A percentile compares a stretch with the other conserved stretches of the same genome.
Evolutionary conservation across 2,329 filamentous ascomycete genomes (phyloP).

Genomic region (Lasiodiplodia citricola): DNA sequence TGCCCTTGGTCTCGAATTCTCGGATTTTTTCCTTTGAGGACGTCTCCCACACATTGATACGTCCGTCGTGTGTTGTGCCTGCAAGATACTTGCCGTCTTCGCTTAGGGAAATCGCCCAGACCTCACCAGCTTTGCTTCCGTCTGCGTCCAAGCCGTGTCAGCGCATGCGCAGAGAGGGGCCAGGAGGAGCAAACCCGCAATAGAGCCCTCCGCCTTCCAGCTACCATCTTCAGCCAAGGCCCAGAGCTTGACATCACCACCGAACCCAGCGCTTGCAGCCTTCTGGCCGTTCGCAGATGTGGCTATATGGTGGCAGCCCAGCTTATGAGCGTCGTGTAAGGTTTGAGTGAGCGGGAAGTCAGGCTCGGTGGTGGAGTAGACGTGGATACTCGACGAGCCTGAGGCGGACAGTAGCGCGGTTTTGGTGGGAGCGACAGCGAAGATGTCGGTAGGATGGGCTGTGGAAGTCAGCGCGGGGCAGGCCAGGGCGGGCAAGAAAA

Average conservation of each 20-base stretch:
- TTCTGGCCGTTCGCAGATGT: slow-evolving; percentile 71
- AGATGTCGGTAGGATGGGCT: slow-evolving; percentile 87
- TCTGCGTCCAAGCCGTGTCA: slow-evolving; percentile 39
- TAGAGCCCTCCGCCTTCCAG: slow-evolving; percentile 59
- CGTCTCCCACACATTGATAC: slow-evolving; percentile 85
- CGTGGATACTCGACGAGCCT: slow-evolving; percentile 79
- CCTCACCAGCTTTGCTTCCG: slow-evolving; percentile 68
- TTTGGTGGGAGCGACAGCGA: slow-evolving; percentile 77
- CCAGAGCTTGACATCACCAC: slow-evolving; percentile 88
- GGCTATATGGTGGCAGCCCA: slow-evolving; percentile 90
- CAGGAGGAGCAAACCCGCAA: slow-evolving; percentile 43
- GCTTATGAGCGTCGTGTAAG: slow-evolving; percentile 77
- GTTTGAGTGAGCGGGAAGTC: slow-evolving; percentile 81
- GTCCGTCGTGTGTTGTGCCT: slow-evolving; percentile 85
- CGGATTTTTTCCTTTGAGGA: slow-evolving; percentile 66
- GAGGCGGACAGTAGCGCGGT: slow-evolving; percentile 80
- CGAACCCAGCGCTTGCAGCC: slow-evolving; percentile 86
- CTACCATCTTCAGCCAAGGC: slow-evolving; percentile 56
- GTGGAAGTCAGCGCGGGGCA: slow-evolving; percentile 37
- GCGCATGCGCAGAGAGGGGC: neutral
- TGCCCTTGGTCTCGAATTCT: slow-evolving; percentile 90
- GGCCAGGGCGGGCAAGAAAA: slow-evolving; percentile 38
- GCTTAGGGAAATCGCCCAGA: slow-evolving; percentile 88
- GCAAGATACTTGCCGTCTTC: slow-evolving; percentile 83
- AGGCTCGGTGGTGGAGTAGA: slow-evolving; percentile 75